These are phyloP conservation scores for Rubroboletus satanas DNA, from an alignment of 768 basidiomycete genomes.

Conservation along the genomic window DNA sequence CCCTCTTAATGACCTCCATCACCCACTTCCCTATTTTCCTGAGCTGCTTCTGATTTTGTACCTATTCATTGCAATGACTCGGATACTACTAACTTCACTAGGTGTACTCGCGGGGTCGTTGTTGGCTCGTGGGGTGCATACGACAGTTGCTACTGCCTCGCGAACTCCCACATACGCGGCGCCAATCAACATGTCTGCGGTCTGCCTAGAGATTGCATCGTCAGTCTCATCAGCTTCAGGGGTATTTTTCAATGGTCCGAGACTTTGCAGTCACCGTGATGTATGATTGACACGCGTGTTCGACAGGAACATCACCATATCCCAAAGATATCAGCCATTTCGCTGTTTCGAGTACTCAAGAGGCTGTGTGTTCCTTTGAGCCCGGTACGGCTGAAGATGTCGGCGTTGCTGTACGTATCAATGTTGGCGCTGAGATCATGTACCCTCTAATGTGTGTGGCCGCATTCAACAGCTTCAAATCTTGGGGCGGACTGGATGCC, in stretches of 20 bases:
- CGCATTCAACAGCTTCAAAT: constrained; percentile 41
- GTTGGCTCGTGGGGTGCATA: background rate
- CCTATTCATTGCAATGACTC: background rate
- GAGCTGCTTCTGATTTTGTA: constrained; percentile 3
- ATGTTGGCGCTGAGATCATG: background rate
- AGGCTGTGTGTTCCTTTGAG: constrained; percentile 51
- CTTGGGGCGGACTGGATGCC: constrained; percentile 40
- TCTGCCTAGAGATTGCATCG: constrained; percentile 22
- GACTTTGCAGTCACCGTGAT: background rate
- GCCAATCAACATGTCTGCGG: constrained; percentile 5
- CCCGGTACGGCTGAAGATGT: constrained; percentile 56
- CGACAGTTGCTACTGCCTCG: background rate
- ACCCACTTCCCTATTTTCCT: constrained; percentile 1
- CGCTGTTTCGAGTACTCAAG: constrained; percentile 45
- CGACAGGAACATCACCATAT: constrained; percentile 31
- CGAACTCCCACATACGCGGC: background rate
- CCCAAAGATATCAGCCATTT: constrained; percentile 44
- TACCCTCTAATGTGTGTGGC: background rate
- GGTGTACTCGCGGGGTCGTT: constrained; percentile 7
- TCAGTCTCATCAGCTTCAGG: constrained; percentile 18
- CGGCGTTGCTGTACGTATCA: constrained; percentile 39
- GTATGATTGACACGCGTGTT: constrained; percentile 7
- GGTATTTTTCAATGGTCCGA: constrained; percentile 23
- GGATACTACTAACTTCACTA: constrained; percentile 6
- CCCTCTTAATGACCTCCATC: constrained; percentile 4